Evolutionary conservation across 83 land plant genomes (phyloP).

Genomic region (Picea mariana): DNA sequence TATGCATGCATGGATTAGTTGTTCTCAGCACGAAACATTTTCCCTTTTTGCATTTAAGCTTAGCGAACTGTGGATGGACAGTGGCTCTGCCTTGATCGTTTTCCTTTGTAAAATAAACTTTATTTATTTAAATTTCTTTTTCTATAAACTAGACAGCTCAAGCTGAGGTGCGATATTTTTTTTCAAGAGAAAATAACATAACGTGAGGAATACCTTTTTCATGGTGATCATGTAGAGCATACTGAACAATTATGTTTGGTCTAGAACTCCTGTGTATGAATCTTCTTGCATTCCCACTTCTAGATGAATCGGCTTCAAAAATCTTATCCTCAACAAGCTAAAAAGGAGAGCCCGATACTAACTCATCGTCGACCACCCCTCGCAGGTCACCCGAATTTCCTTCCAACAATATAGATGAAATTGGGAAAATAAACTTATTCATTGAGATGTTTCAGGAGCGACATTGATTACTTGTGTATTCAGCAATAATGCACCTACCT

Average conservation of each 20-base stretch:
- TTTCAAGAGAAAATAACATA: constrained; percentile 83
- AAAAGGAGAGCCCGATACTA: constrained; percentile 13
- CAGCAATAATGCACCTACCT: constrained; percentile 72
- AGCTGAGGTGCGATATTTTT: constrained; percentile 76
- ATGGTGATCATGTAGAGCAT: constrained; percentile 76
- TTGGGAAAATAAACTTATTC: too few species aligned
- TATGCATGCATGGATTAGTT: too few species aligned
- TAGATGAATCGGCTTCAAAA: constrained; percentile 72
- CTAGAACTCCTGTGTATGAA: constrained; percentile 76
- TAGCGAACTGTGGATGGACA: too few species aligned
- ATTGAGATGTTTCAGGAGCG: too few species aligned
- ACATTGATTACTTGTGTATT: constrained; percentile 20
- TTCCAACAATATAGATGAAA: too few species aligned
- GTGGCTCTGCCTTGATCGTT: too few species aligned
- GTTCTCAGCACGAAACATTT: too few species aligned
- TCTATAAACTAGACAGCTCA: constrained; percentile 40
- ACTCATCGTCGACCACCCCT: too few species aligned
- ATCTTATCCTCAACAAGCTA: constrained; percentile 27
- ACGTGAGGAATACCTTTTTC: constrained; percentile 67
- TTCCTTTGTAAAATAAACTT: too few species aligned
- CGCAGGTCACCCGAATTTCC: too few species aligned
- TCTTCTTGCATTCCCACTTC: constrained; percentile 72
- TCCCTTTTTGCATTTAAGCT: too few species aligned
- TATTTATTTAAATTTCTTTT: not conserved
- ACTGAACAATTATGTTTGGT: constrained; percentile 84